Conservation (phyloP, 805 yeast species). For the Saturnispora quitensis region DNA sequence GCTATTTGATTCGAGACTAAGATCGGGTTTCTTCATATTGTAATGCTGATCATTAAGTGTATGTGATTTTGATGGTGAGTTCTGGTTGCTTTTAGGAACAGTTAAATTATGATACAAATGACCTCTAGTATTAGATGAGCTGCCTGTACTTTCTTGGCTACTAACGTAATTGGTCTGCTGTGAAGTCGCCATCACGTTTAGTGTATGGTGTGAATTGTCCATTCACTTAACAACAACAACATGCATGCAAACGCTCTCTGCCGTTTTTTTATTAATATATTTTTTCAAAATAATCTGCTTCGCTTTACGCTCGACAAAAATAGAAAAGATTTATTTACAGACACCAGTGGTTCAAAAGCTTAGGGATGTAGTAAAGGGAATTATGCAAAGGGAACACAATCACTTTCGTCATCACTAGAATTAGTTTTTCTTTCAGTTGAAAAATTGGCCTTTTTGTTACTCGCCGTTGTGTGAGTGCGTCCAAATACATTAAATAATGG, state of each 20-base stretch:
- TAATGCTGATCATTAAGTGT: background rate
- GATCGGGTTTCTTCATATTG: background rate
- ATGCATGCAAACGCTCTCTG: background rate
- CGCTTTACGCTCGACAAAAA: background rate
- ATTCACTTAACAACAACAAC: background rate
- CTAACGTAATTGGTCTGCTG: background rate
- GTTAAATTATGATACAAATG: slow-evolving; percentile 4
- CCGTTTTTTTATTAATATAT: background rate
- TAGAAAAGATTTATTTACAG: background rate
- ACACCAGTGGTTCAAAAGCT: background rate
- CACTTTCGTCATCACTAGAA: slow-evolving; percentile 17
- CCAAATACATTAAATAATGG: slow-evolving; percentile 18
- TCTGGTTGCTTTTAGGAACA: background rate
- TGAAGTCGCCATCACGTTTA: background rate
- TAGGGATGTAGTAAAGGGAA: background rate
- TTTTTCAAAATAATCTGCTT: background rate
- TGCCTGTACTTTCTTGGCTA: background rate
- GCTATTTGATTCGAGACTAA: background rate
- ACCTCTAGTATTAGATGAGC: background rate
- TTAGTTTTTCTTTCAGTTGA: background rate
- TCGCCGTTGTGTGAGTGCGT: background rate
- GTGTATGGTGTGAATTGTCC: background rate
- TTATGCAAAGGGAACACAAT: slow-evolving; percentile 29
- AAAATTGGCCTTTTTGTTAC: background rate
- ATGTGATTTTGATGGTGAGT: background rate